phyloP scores from a whole-genome alignment of 2,329 filamentous ascomycete species.

The Teratosphaeria pseudoeucalypti region DNA sequence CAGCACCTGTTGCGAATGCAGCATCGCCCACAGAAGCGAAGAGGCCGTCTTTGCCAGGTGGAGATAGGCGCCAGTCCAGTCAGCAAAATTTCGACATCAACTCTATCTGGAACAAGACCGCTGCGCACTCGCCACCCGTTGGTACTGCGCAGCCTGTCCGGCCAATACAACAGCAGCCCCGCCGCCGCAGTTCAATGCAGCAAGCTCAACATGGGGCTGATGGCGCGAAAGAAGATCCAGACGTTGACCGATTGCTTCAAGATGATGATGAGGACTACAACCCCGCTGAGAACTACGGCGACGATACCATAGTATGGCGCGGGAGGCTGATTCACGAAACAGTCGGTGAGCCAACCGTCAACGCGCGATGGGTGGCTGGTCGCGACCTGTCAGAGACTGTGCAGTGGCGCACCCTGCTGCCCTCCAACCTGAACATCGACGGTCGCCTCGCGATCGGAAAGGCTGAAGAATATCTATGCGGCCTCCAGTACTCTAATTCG shows the following conservation, averaged over 20 bases:
- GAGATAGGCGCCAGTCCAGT: constrained; percentile 24
- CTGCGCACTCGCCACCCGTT: constrained; percentile 52
- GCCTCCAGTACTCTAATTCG: constrained; percentile 67
- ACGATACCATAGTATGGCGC: constrained; percentile 67
- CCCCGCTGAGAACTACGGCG: constrained; percentile 59
- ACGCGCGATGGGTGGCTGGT: constrained; percentile 75
- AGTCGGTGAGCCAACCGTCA: constrained; percentile 42
- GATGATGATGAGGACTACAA: constrained; percentile 77
- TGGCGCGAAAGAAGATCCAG: constrained; percentile 65
- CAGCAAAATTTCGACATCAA: constrained; percentile 61
- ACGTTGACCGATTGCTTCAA: constrained; percentile 80
- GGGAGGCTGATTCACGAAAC: constrained; percentile 47
- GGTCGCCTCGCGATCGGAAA: constrained; percentile 72
- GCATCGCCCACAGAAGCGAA: constrained; percentile 9
- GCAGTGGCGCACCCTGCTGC: constrained; percentile 68
- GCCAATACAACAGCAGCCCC: constrained; percentile 38
- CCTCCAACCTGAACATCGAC: constrained; percentile 57
- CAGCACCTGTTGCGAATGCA: constrained; percentile 6
- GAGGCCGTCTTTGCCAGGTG: constrained; percentile 1
- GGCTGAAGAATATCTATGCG: constrained; percentile 84
- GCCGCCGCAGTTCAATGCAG: constrained; percentile 25
- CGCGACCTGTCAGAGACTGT: constrained; percentile 59
- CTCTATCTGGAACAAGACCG: constrained; percentile 70
- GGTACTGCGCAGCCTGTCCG: constrained; percentile 11
- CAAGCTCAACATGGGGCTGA: constrained; percentile 27